These are phyloP conservation scores for Eucalyptus decipiens DNA, from an alignment of 345 rosid genomes.

Conservation along the genomic window DNA sequence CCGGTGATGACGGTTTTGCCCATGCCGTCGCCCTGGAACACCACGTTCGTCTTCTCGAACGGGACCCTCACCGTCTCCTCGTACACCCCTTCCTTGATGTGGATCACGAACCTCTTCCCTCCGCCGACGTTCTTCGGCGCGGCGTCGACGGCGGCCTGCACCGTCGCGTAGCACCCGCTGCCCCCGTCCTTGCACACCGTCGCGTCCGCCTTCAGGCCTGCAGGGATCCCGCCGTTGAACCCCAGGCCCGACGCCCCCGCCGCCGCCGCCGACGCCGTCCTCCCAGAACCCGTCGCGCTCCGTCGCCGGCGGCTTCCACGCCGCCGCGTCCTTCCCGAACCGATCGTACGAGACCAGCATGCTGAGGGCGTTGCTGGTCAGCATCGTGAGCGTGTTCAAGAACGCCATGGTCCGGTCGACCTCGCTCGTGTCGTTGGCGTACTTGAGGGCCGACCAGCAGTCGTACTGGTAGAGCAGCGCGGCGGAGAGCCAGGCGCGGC, in stretches of 20 bases:
- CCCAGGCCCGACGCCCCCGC: not conserved
- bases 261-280: not conserved
- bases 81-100: constrained; percentile 23
- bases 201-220: constrained; percentile 6
- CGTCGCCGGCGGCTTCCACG: constrained; percentile 25
- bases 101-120: constrained; percentile 14
- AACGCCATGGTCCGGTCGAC: constrained; percentile 16
- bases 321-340: not conserved
- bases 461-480: constrained; percentile 28
- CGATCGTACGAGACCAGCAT: constrained; percentile 23
- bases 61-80: constrained; percentile 27
- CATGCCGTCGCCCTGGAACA: constrained; percentile 30
- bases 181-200: constrained; percentile 21
- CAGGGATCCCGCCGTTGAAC: constrained; percentile 4
- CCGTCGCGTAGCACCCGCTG: constrained; percentile 13
- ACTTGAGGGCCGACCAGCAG: constrained; percentile 27
- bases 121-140: constrained; percentile 16
- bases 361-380: constrained; percentile 29
- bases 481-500: constrained; percentile 31
- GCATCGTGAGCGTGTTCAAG: not conserved
- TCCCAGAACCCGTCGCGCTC: constrained; percentile 28
- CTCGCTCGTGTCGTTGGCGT: constrained; percentile 24
- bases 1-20: constrained; percentile 34
- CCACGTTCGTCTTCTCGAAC: constrained; percentile 23
- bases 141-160: constrained; percentile 31